phyloP scores from a whole-genome alignment of 495 filamentous ascomycete species.

The Xeromyces bisporus region DNA sequence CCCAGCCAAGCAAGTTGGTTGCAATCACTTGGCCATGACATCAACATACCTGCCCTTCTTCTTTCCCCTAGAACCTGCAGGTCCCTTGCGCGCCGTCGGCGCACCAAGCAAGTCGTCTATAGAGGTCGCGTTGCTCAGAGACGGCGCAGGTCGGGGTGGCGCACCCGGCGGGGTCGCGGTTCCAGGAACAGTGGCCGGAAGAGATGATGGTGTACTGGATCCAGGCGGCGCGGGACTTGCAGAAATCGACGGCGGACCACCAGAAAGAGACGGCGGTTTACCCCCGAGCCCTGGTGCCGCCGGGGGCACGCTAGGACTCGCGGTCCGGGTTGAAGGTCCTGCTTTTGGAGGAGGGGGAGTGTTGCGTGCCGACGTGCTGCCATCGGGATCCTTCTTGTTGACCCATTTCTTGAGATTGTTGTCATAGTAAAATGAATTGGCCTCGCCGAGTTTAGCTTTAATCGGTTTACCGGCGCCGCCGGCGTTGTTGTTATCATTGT shows the following conservation, averaged over 20 bases:
- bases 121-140: conserved; percentile 61
- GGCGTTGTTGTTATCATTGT: conserved; percentile 28
- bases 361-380: conserved; percentile 29
- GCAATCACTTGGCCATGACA: conserved; percentile 55
- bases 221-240: conserved; percentile 25
- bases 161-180: conserved; percentile 15
- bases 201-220: conserved; percentile 18
- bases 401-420: conserved; percentile 92
- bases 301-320: conserved; percentile 22
- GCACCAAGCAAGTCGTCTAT: conserved; percentile 74
- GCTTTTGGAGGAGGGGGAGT: conserved; percentile 36
- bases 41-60: conserved; percentile 84
- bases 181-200: conserved; percentile 15
- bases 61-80: conserved; percentile 45
- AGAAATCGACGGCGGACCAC: conserved; percentile 17
- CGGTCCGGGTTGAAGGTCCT: conserved; percentile 23
- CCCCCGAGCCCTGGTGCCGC: conserved; percentile 6
- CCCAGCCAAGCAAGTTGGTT: too few species aligned
- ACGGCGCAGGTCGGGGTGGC: conserved; percentile 39
- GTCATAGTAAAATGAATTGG: conserved; percentile 85
- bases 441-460: conserved; percentile 87
- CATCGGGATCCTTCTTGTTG: conserved; percentile 67
- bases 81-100: conserved; percentile 49
- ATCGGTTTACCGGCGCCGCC: conserved; percentile 50
- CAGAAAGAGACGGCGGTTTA: conserved; percentile 8